Conservation (phyloP, 306 rosid genomes). For the Sechiopsis laciniata region DNA sequence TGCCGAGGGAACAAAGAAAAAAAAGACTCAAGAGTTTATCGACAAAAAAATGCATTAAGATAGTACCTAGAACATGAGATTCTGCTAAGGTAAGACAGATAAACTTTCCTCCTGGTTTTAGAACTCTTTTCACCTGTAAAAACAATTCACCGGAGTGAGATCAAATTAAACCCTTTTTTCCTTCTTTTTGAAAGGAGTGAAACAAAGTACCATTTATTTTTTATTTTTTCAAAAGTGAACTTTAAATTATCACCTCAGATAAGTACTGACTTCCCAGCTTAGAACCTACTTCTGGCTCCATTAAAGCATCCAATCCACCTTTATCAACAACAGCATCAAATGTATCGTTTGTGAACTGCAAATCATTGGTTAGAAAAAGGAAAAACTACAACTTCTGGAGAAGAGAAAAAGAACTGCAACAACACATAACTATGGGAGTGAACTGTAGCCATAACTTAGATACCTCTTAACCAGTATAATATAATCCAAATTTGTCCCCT, state of each 20-base stretch:
- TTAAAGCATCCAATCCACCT: constrained; percentile 95
- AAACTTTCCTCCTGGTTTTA: constrained; percentile 72
- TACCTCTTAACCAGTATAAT: background rate
- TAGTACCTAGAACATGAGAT: constrained; percentile 73
- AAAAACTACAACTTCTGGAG: background rate
- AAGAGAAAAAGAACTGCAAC: constrained; percentile 11
- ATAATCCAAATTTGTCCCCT: background rate
- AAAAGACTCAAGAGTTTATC: background rate
- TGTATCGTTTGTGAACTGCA: constrained; percentile 51
- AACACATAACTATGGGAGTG: background rate
- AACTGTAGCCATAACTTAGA: background rate
- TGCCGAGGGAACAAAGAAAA: background rate
- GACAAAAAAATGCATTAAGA: background rate
- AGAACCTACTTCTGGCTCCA: constrained; percentile 91
- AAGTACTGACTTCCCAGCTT: constrained; percentile 68
- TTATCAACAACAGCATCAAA: constrained; percentile 67
- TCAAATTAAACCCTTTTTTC: background rate
- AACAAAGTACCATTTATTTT: background rate
- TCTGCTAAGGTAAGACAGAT: constrained; percentile 89
- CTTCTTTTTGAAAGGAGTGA: background rate
- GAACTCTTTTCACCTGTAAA: constrained; percentile 70
- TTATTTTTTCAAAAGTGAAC: background rate
- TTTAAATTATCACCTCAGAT: constrained; percentile 47
- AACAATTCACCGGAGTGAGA: constrained; percentile 11
- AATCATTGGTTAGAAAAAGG: background rate